phyloP scores from a whole-genome alignment of 768 basidiomycete species.

The Auricularia heimuer region DNA sequence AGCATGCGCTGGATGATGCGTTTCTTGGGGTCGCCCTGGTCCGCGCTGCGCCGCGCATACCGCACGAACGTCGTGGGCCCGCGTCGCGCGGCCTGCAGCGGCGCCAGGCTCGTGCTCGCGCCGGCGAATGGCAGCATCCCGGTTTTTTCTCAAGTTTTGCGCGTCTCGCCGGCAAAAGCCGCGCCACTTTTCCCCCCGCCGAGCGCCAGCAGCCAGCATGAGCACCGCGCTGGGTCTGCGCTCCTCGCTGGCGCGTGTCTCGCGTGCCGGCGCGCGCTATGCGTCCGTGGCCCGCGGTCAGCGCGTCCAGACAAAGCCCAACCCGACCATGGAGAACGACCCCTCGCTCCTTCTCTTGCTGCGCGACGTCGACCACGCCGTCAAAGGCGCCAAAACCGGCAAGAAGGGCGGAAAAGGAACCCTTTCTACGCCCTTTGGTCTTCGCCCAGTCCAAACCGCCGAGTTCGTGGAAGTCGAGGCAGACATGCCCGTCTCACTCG shows the following conservation, averaged over 20 bases:
- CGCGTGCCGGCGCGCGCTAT: background rate
- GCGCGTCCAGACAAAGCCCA: background rate
- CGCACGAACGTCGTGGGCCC: constrained; percentile 27
- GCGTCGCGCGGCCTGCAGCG: background rate
- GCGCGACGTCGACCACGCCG: background rate
- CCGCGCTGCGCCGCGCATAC: constrained; percentile 30
- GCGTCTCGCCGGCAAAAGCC: background rate
- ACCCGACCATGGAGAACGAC: background rate
- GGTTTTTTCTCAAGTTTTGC: background rate
- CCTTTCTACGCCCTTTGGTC: background rate
- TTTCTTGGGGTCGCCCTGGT: constrained; percentile 46
- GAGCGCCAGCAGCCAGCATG: background rate
- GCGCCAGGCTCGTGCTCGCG: background rate
- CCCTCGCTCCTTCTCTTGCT: background rate
- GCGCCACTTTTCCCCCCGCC: background rate
- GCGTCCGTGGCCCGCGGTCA: background rate
- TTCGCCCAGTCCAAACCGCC: background rate
- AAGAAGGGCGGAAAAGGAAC: background rate
- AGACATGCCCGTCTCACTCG: background rate
- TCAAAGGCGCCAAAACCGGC: background rate
- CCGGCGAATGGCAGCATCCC: background rate
- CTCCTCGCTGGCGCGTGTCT: background rate
- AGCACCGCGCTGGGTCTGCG: background rate
- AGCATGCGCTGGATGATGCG: constrained; percentile 70
- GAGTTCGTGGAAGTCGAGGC: background rate